Conservation (phyloP, 441 rosid species). For the Erodium texanum region DNA sequence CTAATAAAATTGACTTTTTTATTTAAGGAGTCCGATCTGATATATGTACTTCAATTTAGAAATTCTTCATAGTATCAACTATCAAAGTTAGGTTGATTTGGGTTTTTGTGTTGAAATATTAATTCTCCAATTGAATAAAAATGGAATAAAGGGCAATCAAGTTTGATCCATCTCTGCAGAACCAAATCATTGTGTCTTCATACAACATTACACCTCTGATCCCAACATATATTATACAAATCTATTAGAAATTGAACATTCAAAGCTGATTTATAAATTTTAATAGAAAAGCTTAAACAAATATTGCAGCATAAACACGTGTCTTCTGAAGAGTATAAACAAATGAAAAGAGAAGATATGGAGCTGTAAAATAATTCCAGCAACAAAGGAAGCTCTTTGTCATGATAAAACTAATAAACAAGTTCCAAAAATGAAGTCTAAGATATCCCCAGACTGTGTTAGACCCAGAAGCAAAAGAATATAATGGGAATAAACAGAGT, state of each 20-base stretch:
- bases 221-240: background rate
- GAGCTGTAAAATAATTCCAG: background rate
- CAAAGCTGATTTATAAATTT: no score
- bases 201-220: background rate
- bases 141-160: no score
- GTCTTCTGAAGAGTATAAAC: background rate
- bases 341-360: background rate
- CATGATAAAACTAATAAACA: background rate
- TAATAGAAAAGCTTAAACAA: background rate
- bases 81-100: no score
- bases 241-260: background rate
- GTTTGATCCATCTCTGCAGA: background rate
- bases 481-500: background rate
- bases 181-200: background rate
- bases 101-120: no score
- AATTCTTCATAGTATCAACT: no score
- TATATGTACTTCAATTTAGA: no score
- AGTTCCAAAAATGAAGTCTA: slow-evolving; percentile 1
- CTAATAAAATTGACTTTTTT: no score
- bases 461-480: background rate
- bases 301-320: background rate
- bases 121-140: no score
- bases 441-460: background rate
- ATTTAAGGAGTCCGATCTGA: no score
- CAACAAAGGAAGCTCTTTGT: background rate